Percentiles rank a stretch among this genome's conserved stretches.
These are phyloP conservation scores for Panicum miliaceum DNA, from an alignment of 176 grass and related monocot genomes.

Conservation along the genomic window DNA sequence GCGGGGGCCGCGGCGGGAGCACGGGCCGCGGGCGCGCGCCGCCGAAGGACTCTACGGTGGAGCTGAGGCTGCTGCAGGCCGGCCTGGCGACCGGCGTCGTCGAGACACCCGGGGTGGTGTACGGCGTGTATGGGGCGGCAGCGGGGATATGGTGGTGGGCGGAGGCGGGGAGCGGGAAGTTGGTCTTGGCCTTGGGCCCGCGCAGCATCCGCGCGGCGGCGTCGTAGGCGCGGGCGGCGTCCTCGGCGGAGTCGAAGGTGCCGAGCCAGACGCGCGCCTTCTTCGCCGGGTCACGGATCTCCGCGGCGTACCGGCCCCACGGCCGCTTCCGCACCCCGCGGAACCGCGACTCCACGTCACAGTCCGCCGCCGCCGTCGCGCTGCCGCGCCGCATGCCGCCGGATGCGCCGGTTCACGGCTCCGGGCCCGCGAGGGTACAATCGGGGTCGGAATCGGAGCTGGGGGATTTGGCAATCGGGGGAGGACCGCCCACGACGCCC, in stretches of 20 bases:
- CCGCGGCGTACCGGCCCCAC: conserved; percentile 80
- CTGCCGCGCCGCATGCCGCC: conserved; percentile 45
- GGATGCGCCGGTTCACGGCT: background rate
- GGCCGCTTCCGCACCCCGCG: conserved; percentile 80
- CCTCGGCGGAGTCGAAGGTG: conserved; percentile 80
- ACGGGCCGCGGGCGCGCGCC: conserved; percentile 41
- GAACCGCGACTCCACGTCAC: conserved; percentile 50
- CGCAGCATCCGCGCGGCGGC: conserved; percentile 61
- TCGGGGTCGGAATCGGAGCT: background rate
- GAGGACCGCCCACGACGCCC: conserved; percentile 40
- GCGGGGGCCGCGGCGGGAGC: conserved; percentile 40
- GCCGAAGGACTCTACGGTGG: conserved; percentile 77
- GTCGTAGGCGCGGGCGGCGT: conserved; percentile 73
- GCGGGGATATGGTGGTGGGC: background rate
- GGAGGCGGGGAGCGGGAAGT: conserved; percentile 49
- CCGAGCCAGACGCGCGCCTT: conserved; percentile 80
- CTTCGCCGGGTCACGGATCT: conserved; percentile 78
- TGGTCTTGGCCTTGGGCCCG: conserved; percentile 77
- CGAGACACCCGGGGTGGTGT: conserved; percentile 9
- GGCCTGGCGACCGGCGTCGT: conserved; percentile 40
- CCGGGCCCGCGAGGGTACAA: background rate
- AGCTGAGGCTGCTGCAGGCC: conserved; percentile 71
- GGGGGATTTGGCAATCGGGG: conserved; percentile 10
- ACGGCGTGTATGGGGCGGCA: background rate
- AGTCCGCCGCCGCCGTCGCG: background rate